Evolutionary conservation across 768 basidiomycete species (phyloP), one percentile per base, ranked within the genome.

Genomic region (Mycena metata): DNA sequence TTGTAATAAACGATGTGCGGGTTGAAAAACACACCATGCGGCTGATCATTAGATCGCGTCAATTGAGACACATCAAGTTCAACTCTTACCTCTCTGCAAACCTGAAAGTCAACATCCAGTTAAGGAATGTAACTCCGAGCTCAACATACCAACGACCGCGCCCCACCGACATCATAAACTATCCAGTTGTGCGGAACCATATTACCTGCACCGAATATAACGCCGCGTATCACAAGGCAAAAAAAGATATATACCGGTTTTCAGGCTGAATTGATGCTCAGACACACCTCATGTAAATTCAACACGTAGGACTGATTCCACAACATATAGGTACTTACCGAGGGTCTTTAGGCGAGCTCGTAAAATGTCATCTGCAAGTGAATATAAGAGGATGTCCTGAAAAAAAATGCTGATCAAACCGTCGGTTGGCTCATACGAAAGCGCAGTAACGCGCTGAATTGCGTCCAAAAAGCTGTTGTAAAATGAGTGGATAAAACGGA

Each of bases 211-310:
- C 19, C 17, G 17, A 21, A 21, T 10, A 33, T 49, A 0, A 51
- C 6, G 35, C 21, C 2, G 8, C 39, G 23, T 12, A 16, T 43
- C 8, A 13, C 3, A 26, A 19, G n/a, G 7, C 24, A 13, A 12
- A 47, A 35, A 26, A 10, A 46, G 11, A 23, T 19, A 45, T 79
- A 50, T 57, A 82, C 81, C 80, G 5, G 72, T 65, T 42, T 72
- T 85, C 77, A 88, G 81, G 67, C 81, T 81, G 68, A 88, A 88
- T 51, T 82, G 83, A 74, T 88, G 85, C 74, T 89, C 88, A 9
- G 85, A 84, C 19, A 88, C 86, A 5, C 88, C 87, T 21, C 6
- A 21, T 49, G 39, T 39, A 26, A 50, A 33, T 17, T 46, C 52
- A 26, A 12, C 5, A 19, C 1, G 19, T 30, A 33, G 47, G 3